Evolutionary conservation across 2,329 filamentous ascomycete genomes (phyloP), one percentile per base, ranked within the genome.

Genomic region (Triangularia verruculosa): DNA sequence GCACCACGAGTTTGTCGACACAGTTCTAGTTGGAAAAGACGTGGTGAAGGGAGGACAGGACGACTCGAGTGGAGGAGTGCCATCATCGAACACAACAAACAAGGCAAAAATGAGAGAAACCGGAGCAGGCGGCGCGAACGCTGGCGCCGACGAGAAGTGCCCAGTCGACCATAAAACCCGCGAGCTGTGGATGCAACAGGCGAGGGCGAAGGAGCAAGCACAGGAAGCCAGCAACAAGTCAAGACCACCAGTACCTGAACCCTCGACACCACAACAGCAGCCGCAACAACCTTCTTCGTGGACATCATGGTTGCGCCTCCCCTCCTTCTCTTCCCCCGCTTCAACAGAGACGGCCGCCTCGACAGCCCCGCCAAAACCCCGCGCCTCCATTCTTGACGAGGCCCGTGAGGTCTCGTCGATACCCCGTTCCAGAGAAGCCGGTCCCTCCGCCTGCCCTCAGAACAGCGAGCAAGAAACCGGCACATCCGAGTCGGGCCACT

Each of bases 111-210:
- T 67, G 66, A 70, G 64, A 27, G 56, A 32, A 27, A 20, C 56
- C 25, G 61, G 39, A 27, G 52, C 34, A 57, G 61, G 67, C 61
- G 55, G 65, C 59, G 59, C 66, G 34, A 61, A 66, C 62, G 61
- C 64, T 59, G 66, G 57, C 25, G 70, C 67, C 17, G 73, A 74
- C 55, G 74, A 73, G 68, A 82, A 82, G 63, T 98, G 95, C 73
- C 95, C 95, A 4, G 92, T 98, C 72, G 93, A 98, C 78, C 90
- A 93, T 78, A 91, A 92, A 72, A 90, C 92, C 59, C 89, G 95
- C 71, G 90, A 93, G 72, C 87, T 89, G 71, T 99, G 94, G 94
- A 84, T 98, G 39, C 82, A 84, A 63, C 87, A 92, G 73, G 87
- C 89, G 47, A 80, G 78, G 66, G 77, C 86, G 73, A 87, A 89